Conservation (phyloP, 2,329 filamentous ascomycete species). For the Alternaria sp. region DNA sequence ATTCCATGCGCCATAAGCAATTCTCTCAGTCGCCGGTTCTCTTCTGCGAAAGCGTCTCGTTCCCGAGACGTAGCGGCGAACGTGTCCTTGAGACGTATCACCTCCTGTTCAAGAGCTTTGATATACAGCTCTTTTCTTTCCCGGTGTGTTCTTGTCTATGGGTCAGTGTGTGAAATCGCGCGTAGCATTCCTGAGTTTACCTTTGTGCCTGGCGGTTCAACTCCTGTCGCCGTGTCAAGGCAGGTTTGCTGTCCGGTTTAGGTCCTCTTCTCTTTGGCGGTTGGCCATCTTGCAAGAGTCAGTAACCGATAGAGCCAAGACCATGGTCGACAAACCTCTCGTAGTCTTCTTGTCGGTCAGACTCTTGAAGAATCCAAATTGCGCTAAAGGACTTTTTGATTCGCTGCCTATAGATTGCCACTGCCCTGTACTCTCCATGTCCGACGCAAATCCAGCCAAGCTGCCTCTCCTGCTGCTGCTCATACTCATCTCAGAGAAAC, state of each 20-base stretch:
- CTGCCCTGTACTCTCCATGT: constrained; percentile 49
- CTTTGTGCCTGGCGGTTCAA: constrained; percentile 95
- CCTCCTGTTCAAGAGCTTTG: constrained; percentile 90
- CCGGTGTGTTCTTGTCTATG: constrained; percentile 78
- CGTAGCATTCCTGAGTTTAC: constrained; percentile 58
- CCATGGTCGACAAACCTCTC: constrained; percentile 63
- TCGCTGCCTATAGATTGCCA: constrained; percentile 50
- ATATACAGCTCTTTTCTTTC: constrained; percentile 97
- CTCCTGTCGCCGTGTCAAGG: constrained; percentile 89
- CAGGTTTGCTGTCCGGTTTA: constrained; percentile 95
- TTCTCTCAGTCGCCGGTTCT: constrained; percentile 78
- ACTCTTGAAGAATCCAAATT: constrained; percentile 67
- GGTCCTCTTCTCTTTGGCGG: constrained; percentile 88
- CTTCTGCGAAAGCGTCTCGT: constrained; percentile 76
- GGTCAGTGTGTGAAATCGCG: constrained; percentile 19
- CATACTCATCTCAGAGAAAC: constrained; percentile 40
- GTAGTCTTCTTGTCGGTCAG: constrained; percentile 76
- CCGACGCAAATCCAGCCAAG: constrained; percentile 47
- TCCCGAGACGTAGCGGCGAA: constrained; percentile 77
- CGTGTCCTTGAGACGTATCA: constrained; percentile 86
- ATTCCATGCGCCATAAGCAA: constrained; percentile 68
- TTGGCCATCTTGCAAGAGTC: constrained; percentile 71
- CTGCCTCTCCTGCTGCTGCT: constrained; percentile 44
- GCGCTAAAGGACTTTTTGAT: constrained; percentile 49
- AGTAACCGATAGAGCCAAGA: constrained; percentile 5